Evolutionary conservation across 208 protist species (phyloP).

Genomic region (Vickermania spadyakhi): DNA sequence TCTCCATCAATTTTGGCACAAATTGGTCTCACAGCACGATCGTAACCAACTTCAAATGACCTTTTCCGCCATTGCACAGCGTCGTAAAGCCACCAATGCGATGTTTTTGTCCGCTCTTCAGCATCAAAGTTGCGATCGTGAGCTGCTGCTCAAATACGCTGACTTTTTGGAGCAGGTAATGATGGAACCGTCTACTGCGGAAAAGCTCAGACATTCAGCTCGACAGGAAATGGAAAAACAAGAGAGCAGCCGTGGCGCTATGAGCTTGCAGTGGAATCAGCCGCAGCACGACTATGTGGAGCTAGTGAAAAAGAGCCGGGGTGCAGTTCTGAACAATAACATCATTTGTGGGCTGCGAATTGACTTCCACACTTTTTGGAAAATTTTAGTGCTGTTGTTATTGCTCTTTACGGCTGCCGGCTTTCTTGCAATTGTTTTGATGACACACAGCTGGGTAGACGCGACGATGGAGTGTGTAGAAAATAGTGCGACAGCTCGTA

Average conservation of each 20-base stretch:
- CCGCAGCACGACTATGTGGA: slow-evolving; percentile 1
- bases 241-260: background rate
- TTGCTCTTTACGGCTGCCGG: slow-evolving; percentile 2
- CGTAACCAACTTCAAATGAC: slow-evolving; percentile 6
- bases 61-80: slow-evolving; percentile 4
- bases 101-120: slow-evolving; percentile 12
- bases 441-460: slow-evolving; percentile 2
- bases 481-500: slow-evolving; percentile 1
- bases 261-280: background rate
- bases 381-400: slow-evolving; percentile 1
- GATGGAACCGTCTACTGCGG: slow-evolving; percentile 10
- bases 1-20: slow-evolving; percentile 16
- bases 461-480: slow-evolving; percentile 4
- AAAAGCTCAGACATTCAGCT: slow-evolving; percentile 4
- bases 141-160: slow-evolving; percentile 16
- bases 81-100: slow-evolving; percentile 5
- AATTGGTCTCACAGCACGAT: slow-evolving; percentile 15
- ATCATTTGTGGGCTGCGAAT: slow-evolving; percentile 4
- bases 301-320: slow-evolving; percentile 1
- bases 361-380: slow-evolving; percentile 3
- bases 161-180: slow-evolving; percentile 22
- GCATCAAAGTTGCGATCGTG: slow-evolving; percentile 12
- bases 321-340: background rate
- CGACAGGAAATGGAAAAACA: slow-evolving; percentile 11
- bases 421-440: background rate